Conservation (phyloP, 2,329 filamentous ascomycete species). For the Aciculosporium take region DNA sequence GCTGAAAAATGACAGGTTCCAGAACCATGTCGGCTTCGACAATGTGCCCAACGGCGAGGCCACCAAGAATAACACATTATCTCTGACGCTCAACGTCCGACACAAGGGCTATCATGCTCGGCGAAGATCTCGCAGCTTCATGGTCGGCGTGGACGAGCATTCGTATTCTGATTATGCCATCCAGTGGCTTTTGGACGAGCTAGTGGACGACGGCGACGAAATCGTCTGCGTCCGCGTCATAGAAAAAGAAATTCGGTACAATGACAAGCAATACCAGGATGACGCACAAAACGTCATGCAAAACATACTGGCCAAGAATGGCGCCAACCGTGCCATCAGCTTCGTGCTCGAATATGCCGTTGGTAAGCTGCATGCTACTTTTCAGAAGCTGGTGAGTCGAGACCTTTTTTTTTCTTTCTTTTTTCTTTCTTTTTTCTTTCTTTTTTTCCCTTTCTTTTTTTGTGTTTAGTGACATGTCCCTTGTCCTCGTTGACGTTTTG, state of each 20-base stretch:
- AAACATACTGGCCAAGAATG: constrained; percentile 65
- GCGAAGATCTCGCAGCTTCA: constrained; percentile 71
- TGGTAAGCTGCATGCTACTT: constrained; percentile 79
- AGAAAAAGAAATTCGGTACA: constrained; percentile 63
- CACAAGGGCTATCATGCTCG: constrained; percentile 75
- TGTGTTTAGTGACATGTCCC: no score
- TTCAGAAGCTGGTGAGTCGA: constrained; percentile 66
- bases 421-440: no score
- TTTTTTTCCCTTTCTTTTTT: no score
- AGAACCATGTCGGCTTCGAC: constrained; percentile 46
- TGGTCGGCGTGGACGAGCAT: constrained; percentile 83
- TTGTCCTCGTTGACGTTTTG: no score
- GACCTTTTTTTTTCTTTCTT: no score
- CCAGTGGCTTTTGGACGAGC: constrained; percentile 81
- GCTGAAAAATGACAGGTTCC: constrained; percentile 34
- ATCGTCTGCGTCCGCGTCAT: constrained; percentile 81
- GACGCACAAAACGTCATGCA: constrained; percentile 65
- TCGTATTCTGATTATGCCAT: constrained; percentile 85
- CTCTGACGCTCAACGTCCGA: constrained; percentile 70
- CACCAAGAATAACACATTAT: constrained; percentile 45
- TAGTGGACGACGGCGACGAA: constrained; percentile 88
- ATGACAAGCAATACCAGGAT: constrained; percentile 57
- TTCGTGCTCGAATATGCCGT: constrained; percentile 77
- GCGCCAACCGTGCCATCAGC: constrained; percentile 66
- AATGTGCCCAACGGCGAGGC: constrained; percentile 43